These are phyloP conservation scores for Spiraea crenata DNA, from an alignment of 331 rosid species.

Conservation along the genomic window DNA sequence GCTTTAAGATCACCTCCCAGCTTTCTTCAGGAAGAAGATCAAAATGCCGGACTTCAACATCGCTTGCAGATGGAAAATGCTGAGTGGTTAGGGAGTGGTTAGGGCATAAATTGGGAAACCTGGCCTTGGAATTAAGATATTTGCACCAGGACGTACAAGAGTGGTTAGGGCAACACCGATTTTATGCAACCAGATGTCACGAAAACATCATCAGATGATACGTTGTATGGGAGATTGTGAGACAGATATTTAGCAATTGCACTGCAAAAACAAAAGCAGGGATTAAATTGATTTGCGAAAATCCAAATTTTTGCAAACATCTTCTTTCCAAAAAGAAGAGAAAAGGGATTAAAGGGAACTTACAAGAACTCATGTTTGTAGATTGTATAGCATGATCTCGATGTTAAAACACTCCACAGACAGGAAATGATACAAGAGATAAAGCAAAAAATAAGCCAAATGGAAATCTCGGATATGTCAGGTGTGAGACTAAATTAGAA, in stretches of 20 bases:
- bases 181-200: constrained; percentile 94
- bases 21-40: constrained; percentile 70
- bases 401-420: too few relatives aligned
- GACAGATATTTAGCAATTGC: constrained; percentile 86
- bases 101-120: constrained; percentile 79
- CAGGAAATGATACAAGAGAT: too few relatives aligned
- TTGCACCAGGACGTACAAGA: constrained; percentile 85
- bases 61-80: constrained; percentile 60
- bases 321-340: not conserved
- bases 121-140: constrained; percentile 88
- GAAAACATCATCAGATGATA: constrained; percentile 79
- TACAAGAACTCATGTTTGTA: too few relatives aligned
- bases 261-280: constrained; percentile 28
- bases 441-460: too few relatives aligned
- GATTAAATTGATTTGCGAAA: too few relatives aligned
- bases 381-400: too few relatives aligned
- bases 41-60: constrained; percentile 66
- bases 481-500: too few relatives aligned
- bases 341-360: too few relatives aligned
- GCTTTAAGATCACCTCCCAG: constrained; percentile 90
- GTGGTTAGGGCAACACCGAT: constrained; percentile 75
- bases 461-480: too few relatives aligned
- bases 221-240: constrained; percentile 72
- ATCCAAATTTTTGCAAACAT: too few relatives aligned
- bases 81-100: too few relatives aligned